Base-by-base conservation (phyloP, 2,329 filamentous ascomycete species). In the Nothophoma quercina region DNA sequence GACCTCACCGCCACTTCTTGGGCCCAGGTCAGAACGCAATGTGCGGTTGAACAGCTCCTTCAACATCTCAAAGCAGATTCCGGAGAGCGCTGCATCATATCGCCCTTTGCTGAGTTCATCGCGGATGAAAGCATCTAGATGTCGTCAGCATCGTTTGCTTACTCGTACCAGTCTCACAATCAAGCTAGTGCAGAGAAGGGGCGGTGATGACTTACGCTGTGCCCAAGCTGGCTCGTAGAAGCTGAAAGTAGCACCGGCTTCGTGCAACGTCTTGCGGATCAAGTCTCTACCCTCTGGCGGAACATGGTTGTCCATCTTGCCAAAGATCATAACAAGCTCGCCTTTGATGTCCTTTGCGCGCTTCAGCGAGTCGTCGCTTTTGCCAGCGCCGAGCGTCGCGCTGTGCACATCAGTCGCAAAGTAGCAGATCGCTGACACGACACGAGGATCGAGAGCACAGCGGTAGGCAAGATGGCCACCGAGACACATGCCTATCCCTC, bases 141-240 rank as follows among this genome's bases (percentile, higher is more conserved):
- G 8, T 5, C 5, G 22, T 45, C 16, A 46, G 47, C 35, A 44
- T n/a, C n/a, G n/a, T n/a, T n/a, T n/a, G n/a, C n/a, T n/a, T n/a
- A n/a, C 16, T 15, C 25, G 1, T 18, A 18, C 26, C 7, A 12
- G 18, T 25, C 3, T 45, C 55, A 50, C 60, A 21, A 26, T 16
- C 25, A 19, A 54, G 13, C n/a, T n/a, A n/a, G n/a, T n/a, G n/a
- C n/a, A n/a, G n/a, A n/a, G n/a, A n/a, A n/a, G 19, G 26, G 22
- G 28, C 29, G 15, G 10, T 10, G 39, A 33, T 28, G 32, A 80
- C 82, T 68, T 72, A 85, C 83, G 93, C 75, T 96, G 93, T 3
- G 93, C 92, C 86, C 91, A 93, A n/a, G 91, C 90, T 60, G 90
- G 86, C 77, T 97, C 93, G 76, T 95, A 91, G 72, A 91, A 96